Evolutionary conservation across 805 yeast genomes (phyloP).

Genomic region (Candida endomychidarum): DNA sequence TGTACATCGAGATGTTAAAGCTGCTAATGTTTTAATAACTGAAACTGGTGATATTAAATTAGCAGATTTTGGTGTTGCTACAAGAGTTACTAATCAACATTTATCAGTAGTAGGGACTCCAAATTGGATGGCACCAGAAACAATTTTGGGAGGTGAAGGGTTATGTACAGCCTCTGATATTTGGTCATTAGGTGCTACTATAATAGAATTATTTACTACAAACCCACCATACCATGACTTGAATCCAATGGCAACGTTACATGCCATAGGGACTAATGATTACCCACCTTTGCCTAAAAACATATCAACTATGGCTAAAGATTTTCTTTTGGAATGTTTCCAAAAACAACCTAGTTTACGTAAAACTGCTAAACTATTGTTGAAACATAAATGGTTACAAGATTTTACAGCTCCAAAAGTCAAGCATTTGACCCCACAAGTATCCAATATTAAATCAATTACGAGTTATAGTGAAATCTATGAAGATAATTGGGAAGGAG

Average conservation of each 20-base stretch:
- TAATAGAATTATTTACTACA: conserved; percentile 81
- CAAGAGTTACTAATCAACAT: conserved; percentile 46
- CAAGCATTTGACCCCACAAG: conserved; percentile 1
- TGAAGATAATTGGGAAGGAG: conserved; percentile 38
- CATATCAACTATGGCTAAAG: conserved; percentile 44
- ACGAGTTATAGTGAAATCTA: conserved; percentile 26
- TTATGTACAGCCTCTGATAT: conserved; percentile 87
- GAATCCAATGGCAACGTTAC: conserved; percentile 76
- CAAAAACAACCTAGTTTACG: conserved; percentile 66
- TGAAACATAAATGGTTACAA: conserved; percentile 62
- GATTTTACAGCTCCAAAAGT: neutral
- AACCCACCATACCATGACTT: conserved; percentile 83
- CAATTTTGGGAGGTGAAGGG: conserved; percentile 75
- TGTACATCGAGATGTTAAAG: conserved; percentile 86
- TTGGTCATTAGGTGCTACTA: conserved; percentile 95
- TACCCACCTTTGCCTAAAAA: conserved; percentile 66
- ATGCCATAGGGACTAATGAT: conserved; percentile 77
- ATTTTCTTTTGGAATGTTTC: conserved; percentile 67
- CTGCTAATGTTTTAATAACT: conserved; percentile 81
- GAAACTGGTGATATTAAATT: conserved; percentile 69
- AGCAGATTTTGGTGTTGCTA: conserved; percentile 96
- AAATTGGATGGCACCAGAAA: conserved; percentile 99
- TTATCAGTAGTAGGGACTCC: conserved; percentile 77
- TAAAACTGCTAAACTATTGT: conserved; percentile 52
- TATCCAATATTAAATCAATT: conserved; percentile 21